Evolutionary conservation across 495 filamentous ascomycete genomes (phyloP).

Genomic region (Penicillium daleae): DNA sequence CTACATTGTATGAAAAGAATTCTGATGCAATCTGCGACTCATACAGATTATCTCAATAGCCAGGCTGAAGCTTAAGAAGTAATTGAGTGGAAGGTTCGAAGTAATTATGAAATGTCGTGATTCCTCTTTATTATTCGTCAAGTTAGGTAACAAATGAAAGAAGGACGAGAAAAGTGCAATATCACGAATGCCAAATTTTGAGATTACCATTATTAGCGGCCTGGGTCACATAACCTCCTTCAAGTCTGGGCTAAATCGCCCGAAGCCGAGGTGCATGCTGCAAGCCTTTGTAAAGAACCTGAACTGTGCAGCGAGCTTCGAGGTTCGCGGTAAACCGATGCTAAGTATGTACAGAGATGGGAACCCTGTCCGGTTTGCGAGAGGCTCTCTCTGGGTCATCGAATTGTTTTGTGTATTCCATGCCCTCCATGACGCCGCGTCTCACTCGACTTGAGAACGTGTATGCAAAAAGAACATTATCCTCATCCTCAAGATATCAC

Average conservation of each 20-base stretch:
- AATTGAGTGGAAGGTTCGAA: neutral
- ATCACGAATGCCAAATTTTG: neutral
- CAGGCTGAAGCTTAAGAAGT: neutral
- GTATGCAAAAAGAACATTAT: neutral
- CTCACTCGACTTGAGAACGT: neutral
- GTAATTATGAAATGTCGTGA: constrained; percentile 4
- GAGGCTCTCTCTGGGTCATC: neutral
- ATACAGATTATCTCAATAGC: neutral
- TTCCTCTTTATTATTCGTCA: neutral
- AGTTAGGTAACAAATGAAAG: neutral
- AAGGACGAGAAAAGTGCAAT: neutral
- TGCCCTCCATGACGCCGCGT: neutral
- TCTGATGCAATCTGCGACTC: neutral
- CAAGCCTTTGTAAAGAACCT: neutral
- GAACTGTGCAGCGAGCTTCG: neutral
- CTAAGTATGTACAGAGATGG: neutral
- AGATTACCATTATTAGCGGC: too few relatives aligned
- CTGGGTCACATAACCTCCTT: neutral
- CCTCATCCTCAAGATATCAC: neutral
- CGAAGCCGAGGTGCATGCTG: neutral
- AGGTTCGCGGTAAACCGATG: neutral
- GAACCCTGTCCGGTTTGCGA: neutral
- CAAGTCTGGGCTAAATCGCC: neutral
- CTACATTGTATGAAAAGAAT: neutral
- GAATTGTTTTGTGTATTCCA: neutral